Conservation (phyloP, 2,329 filamentous ascomycete genomes). For the Stagonosporopsis cucurbitacearum region DNA sequence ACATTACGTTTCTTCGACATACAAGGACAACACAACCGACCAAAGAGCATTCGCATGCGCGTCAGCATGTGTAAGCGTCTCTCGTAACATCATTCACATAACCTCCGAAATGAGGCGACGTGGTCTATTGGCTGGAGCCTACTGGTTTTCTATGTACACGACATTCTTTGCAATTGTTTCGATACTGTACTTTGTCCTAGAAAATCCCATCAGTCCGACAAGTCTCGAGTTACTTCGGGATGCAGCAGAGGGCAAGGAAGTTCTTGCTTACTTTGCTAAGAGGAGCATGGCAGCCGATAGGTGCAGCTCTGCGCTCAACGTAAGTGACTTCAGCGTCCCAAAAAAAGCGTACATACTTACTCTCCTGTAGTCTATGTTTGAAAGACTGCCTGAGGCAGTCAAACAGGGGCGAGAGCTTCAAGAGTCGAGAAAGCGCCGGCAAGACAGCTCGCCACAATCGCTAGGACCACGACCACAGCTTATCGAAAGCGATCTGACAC, state of each 20-base stretch:
- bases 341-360: slow-evolving; percentile 17
- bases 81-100: slow-evolving; percentile 79
- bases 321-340: slow-evolving; percentile 53
- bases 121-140: slow-evolving; percentile 77
- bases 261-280: slow-evolving; percentile 78
- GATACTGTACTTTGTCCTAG: slow-evolving; percentile 78
- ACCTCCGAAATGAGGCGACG: slow-evolving; percentile 78
- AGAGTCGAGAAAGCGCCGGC: slow-evolving; percentile 47
- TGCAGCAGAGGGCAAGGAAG: slow-evolving; percentile 82
- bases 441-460: slow-evolving; percentile 46
- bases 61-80: slow-evolving; percentile 69
- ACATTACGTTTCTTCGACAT: slow-evolving; percentile 75
- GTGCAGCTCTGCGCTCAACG: slow-evolving; percentile 78
- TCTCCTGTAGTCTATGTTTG: slow-evolving; percentile 72
- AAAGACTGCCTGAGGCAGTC: slow-evolving; percentile 77
- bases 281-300: slow-evolving; percentile 89
- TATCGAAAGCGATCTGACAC: slow-evolving; percentile 28
- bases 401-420: slow-evolving; percentile 52
- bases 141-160: slow-evolving; percentile 87
- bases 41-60: slow-evolving; percentile 80
- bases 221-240: slow-evolving; percentile 83
- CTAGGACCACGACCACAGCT: slow-evolving; percentile 34
- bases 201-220: slow-evolving; percentile 77
- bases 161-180: slow-evolving; percentile 83
- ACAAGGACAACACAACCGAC: slow-evolving; percentile 63